Evolutionary conservation across 2,329 filamentous ascomycete species (phyloP).

Genomic region (Knufia petricola): DNA sequence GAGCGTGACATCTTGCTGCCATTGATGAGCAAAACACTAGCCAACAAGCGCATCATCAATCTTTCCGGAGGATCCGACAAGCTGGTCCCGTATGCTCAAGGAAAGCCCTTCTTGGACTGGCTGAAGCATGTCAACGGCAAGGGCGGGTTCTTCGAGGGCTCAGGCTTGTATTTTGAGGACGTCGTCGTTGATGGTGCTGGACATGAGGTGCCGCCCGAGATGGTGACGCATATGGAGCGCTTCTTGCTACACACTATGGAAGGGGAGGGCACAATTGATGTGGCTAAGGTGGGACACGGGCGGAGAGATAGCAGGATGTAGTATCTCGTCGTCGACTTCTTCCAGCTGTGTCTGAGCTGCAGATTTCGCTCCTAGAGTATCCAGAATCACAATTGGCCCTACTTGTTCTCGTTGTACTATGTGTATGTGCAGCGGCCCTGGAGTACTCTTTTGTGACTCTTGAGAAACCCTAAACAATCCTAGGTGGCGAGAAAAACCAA

Average conservation of each 20-base stretch:
- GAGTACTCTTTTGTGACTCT: too few relatives aligned
- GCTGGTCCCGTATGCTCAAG: slow-evolving; percentile 49
- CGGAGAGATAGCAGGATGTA: slow-evolving; percentile 3
- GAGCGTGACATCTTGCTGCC: slow-evolving; percentile 38
- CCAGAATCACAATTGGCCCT: too few relatives aligned
- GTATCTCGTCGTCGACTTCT: too few relatives aligned
- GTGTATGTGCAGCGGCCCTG: too few relatives aligned
- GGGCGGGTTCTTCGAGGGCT: slow-evolving; percentile 41
- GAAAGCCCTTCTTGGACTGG: slow-evolving; percentile 47
- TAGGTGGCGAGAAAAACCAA: too few relatives aligned
- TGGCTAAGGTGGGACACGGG: neutral
- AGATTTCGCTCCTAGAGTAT: too few relatives aligned
- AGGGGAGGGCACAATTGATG: slow-evolving; percentile 2
- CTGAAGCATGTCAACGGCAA: slow-evolving; percentile 40
- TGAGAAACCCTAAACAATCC: too few relatives aligned
- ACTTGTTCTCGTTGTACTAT: too few relatives aligned
- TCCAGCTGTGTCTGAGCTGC: too few relatives aligned
- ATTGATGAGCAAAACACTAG: slow-evolving; percentile 32
- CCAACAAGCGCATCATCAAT: slow-evolving; percentile 46
- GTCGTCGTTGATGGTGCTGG: slow-evolving; percentile 47
- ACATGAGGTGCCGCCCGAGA: slow-evolving; percentile 48
- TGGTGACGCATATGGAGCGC: slow-evolving; percentile 46
- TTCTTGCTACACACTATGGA: slow-evolving; percentile 42
- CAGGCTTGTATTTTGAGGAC: slow-evolving; percentile 46
- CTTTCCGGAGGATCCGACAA: slow-evolving; percentile 49